A percentile compares a stretch with the other conserved stretches of the same genome.
phyloP scores from a whole-genome alignment of 1,284 basidiomycete species.

The Sporisorium exsertum region DNA sequence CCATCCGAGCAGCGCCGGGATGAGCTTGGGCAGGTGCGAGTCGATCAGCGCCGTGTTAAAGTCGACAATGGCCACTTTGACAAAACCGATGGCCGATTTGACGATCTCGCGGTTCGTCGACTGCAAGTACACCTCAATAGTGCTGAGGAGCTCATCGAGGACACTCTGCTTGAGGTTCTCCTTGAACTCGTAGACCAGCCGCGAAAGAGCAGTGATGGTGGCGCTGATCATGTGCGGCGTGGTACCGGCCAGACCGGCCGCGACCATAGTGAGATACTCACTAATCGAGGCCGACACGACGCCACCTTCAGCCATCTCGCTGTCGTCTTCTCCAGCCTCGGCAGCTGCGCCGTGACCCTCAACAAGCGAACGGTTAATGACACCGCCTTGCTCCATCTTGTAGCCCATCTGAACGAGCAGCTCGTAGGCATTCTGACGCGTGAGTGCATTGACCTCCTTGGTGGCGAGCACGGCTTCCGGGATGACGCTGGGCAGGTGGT shows the following conservation, averaged over 20 bases:
- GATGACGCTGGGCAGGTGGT: conserved; percentile 87
- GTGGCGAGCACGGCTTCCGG: conserved; percentile 97
- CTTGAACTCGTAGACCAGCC: conserved; percentile 96
- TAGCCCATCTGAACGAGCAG: conserved; percentile 89
- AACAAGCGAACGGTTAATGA: conserved; percentile 81
- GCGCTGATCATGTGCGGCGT: conserved; percentile 99
- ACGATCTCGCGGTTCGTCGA: conserved; percentile 97
- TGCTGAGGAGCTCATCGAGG: conserved; percentile 86
- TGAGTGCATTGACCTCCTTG: conserved; percentile 95
- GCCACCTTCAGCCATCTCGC: conserved; percentile 37
- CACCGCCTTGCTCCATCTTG: conserved; percentile 89
- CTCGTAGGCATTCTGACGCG: conserved; percentile 88
- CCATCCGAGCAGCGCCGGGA: conserved; percentile 89
- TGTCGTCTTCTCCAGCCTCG: conserved; percentile 31
- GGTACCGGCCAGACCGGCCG: conserved; percentile 90
- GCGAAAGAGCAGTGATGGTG: conserved; percentile 90
- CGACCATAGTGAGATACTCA: conserved; percentile 97
- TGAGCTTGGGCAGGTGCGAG: conserved; percentile 80
- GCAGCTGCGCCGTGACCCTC: conserved; percentile 73
- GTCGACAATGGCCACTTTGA: conserved; percentile 92
- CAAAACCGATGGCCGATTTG: conserved; percentile 92
- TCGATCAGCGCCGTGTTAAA: conserved; percentile 79
- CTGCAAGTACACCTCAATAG: conserved; percentile 87
- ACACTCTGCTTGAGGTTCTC: conserved; percentile 77
- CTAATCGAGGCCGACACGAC: conserved; percentile 82